Percentiles rank a stretch among this genome's conserved stretches.
Conservation (phyloP, 208 protist species). For the Trypanosoma vivax region DNA sequence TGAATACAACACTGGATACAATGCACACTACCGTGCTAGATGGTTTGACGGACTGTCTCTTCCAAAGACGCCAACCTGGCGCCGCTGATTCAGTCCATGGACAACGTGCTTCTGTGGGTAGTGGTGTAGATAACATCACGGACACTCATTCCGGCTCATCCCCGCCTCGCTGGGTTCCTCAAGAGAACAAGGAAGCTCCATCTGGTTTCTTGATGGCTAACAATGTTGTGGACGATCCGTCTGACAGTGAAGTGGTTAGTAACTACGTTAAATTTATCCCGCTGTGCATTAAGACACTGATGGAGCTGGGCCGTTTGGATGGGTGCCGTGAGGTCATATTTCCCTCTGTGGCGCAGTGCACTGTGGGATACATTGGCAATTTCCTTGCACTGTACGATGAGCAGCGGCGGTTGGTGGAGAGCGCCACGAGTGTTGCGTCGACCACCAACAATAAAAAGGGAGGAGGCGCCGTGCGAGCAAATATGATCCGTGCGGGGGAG, state of each 20-base stretch:
- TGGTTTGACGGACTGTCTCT: slow-evolving; percentile 69
- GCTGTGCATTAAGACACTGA: slow-evolving; percentile 60
- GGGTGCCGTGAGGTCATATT: slow-evolving; percentile 73
- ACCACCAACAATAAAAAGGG: slow-evolving; percentile 11
- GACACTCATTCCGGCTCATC: not conserved
- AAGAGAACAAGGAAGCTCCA: not conserved
- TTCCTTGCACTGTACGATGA: slow-evolving; percentile 73
- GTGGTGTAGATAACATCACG: slow-evolving; percentile 4
- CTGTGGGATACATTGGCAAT: slow-evolving; percentile 62
- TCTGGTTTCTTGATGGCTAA: not conserved
- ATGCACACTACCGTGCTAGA: slow-evolving; percentile 63
- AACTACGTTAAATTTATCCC: slow-evolving; percentile 75
- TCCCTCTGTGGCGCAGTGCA: slow-evolving; percentile 41
- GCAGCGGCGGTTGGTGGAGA: slow-evolving; percentile 45
- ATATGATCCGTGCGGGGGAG: slow-evolving; percentile 44
- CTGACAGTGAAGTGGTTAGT: slow-evolving; percentile 27
- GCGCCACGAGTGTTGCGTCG: slow-evolving; percentile 20
- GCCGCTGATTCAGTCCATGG: slow-evolving; percentile 58
- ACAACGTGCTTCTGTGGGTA: slow-evolving; percentile 35
- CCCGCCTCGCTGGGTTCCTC: not conserved
- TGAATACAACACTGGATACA: slow-evolving; percentile 36
- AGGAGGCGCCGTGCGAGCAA: slow-evolving; percentile 49
- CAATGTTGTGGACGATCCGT: slow-evolving; percentile 38
- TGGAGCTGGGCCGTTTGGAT: slow-evolving; percentile 53
- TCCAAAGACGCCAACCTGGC: slow-evolving; percentile 54